Conservation (phyloP, 2,329 filamentous ascomycete genomes). For the Xylariomycetidae sp. region DNA sequence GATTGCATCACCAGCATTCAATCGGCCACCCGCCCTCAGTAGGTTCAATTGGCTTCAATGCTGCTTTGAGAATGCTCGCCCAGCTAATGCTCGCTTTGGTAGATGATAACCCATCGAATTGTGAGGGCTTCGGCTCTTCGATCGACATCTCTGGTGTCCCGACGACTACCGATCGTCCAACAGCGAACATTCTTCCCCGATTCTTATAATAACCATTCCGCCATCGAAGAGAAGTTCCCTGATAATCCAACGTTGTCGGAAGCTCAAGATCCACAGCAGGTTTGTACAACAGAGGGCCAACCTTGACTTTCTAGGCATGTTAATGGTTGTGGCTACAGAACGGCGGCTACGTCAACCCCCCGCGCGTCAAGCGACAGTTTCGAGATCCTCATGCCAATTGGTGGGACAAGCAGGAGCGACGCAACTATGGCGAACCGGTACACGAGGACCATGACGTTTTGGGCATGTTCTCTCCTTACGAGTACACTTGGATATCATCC, state of each 20-base stretch:
- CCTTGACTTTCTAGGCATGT: too few species aligned
- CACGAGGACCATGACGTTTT: constrained; percentile 96
- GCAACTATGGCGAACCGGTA: constrained; percentile 93
- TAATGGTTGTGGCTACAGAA: too few species aligned
- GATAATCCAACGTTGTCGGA: constrained; percentile 46
- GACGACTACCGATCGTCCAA: constrained; percentile 49
- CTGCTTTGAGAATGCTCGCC: too few species aligned
- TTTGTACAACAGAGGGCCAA: too few species aligned
- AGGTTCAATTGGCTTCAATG: too few species aligned
- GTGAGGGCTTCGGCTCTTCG: constrained; percentile 45
- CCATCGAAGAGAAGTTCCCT: constrained; percentile 49
- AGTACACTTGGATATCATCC: constrained; percentile 78
- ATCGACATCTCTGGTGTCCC: constrained; percentile 39
- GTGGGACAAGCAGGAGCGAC: constrained; percentile 97
- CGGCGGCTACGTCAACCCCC: constrained; percentile 78
- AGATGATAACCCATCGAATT: constrained; percentile 62
- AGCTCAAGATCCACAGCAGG: constrained; percentile 63
- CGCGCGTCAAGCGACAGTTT: constrained; percentile 78
- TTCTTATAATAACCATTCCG: constrained; percentile 39
- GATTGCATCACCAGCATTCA: too few species aligned
- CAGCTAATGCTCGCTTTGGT: too few species aligned
- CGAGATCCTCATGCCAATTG: constrained; percentile 90
- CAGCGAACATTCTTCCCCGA: constrained; percentile 54
- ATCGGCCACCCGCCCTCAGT: too few species aligned
- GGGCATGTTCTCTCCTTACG: constrained; percentile 81